phyloP scores from a whole-genome alignment of 2,329 filamentous ascomycete genomes.

The Penicillium sp. region DNA sequence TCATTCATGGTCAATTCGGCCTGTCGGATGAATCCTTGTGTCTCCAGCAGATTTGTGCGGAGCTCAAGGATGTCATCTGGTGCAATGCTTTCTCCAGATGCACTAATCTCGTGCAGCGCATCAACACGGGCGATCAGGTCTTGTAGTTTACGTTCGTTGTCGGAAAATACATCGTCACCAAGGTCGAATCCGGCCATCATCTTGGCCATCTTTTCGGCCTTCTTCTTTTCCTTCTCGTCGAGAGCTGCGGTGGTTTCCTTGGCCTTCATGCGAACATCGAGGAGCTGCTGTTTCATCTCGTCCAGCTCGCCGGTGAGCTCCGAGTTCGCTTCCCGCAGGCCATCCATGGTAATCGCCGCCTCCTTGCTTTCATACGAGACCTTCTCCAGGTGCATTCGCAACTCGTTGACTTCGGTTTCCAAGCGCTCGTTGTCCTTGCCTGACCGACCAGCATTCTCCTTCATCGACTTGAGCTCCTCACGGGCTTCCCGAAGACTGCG shows the following conservation, averaged over 20 bases:
- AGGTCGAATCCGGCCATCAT: slow-evolving; percentile 99
- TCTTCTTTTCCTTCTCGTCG: slow-evolving; percentile 97
- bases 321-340: slow-evolving; percentile 89
- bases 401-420: slow-evolving; percentile 80
- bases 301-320: slow-evolving; percentile 91
- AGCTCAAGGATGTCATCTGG: slow-evolving; percentile 78
- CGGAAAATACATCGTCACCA: slow-evolving; percentile 86
- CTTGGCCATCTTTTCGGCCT: slow-evolving; percentile 98
- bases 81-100: slow-evolving; percentile 73
- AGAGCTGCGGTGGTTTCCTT: slow-evolving; percentile 87
- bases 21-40: slow-evolving; percentile 88
- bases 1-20: slow-evolving; percentile 83
- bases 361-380: slow-evolving; percentile 96
- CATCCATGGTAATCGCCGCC: slow-evolving; percentile 95
- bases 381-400: slow-evolving; percentile 96
- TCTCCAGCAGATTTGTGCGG: slow-evolving; percentile 76
- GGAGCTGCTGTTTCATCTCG: slow-evolving; percentile 90
- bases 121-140: slow-evolving; percentile 83
- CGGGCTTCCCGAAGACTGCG: slow-evolving; percentile 77
- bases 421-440: slow-evolving; percentile 89
- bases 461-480: slow-evolving; percentile 80
- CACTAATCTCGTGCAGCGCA: slow-evolving; percentile 70
- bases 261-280: slow-evolving; percentile 94
- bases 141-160: slow-evolving; percentile 82
- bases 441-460: slow-evolving; percentile 78